Base-by-base conservation (phyloP, 2,329 filamentous ascomycete genomes). In the Curvularia sp. region DNA sequence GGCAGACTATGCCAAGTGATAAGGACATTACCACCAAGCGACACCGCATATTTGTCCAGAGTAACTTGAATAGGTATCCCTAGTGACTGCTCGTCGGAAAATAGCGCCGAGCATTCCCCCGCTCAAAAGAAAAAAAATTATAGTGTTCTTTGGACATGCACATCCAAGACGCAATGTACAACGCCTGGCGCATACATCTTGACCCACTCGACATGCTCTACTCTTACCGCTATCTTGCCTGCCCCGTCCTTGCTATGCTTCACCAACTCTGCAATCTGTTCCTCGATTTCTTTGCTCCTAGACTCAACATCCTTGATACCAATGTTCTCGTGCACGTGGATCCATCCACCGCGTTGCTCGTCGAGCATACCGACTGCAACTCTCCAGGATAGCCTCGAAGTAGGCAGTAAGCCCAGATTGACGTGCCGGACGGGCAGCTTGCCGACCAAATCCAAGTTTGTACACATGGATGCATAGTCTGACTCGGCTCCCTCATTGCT, bases 171-270 rank as follows among this genome's bases (percentile, higher is more conserved):
- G 62, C 81, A 85, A 75, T 87, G 85, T 76, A 85, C 80, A 2
- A 88, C 82, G 1, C 85, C 85, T 4, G 86, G 86, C 34, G 85
- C 85, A 75, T 85, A 87, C 50, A 82, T 85, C 74, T 87, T 88
- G 45, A 88, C 84, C 54, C 51, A 66, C 58, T 77, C 74, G 9
- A 75, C 83, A 81, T 71, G 83, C 79, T 64, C 87, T 83, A 61
- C 84, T 39, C 58, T 60, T 3, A 4, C 42, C 45, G 10, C 23
- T 13, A 12, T 19, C 10, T 21, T 25, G 49, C 50, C 21, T 49
- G 21, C 42, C 56, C 23, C 57, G 28, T 25, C 75, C 73, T 46
- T 53, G 18, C 5, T 25, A 64, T 83, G 80, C 39, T 64, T 62
- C 34, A 65, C 38, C n/a, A 70, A n/a, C 36, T 60, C 66, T 72